Evolutionary conservation across 225 moss, liverwort and hornwort species (phyloP), one percentile per base, ranked within the genome.

Genomic region (Anthoceros angustus): DNA sequence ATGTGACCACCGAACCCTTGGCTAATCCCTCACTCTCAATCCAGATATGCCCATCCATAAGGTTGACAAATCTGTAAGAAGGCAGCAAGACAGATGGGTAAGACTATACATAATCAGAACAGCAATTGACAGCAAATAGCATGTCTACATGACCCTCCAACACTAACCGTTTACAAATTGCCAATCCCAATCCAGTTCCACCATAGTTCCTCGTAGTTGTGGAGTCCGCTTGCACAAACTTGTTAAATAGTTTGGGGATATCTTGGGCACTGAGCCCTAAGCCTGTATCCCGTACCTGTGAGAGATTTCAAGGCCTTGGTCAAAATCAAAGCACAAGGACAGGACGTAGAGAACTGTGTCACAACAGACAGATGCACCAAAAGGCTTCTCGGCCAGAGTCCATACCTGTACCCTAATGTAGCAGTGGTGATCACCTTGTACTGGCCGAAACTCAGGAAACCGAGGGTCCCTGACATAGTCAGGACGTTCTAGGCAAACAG

Each of bases 11-110:
- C 15, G 80, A 67, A 62, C 85, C 85, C 71, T 80, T 83, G 25
- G 80, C 82, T 70, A 73, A 11, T 60, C 85, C 85, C 71, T 83
- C 82, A 60, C 85, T 86, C 66, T 86, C 83, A 5, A 86, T 55
- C 85, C 83, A 80, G 50, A 86, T 86, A 41, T 78, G 77, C 68
- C 85, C 85, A 55, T 78, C 78, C 85, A 86, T 86, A 71, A 86
- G 70, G 61, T 76, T 76, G 67, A 86, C 78, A 73, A 86, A 86
- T 74, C 85, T 86, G 78, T 49, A 71, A 66, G 16, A 66, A 8
- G 16, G 39, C 8, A 18, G 42, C 8, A 24, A 40, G 40, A 66
- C 21, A 1, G 24, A 39, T 39, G n/a, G n/a, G 32, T 32, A 32
- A 40, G n/a, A 32, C 25, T 41, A 42, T 23, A 2, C 15, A 68